Base-by-base conservation (phyloP, 768 basidiomycete species). In the Pleurotus pulmonarius region DNA sequence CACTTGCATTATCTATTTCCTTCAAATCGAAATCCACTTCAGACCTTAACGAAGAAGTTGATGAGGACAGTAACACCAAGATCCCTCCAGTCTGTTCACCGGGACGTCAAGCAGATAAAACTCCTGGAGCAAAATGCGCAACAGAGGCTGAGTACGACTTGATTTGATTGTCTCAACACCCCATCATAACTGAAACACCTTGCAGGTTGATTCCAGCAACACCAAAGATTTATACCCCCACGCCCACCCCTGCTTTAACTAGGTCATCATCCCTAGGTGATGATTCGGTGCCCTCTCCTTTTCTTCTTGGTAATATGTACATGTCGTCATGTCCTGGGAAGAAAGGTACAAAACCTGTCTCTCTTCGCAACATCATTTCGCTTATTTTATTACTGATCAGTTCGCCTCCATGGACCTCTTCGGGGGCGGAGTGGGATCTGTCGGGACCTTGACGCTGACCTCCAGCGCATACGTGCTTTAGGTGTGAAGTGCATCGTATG, bases 321-420 rank as follows among this genome's bases (percentile, higher is more conserved):
- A 70, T 98, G 29, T 93, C 90, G 5, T 94, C 91, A 5, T 98
- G 96, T 73, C 95, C 95, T 2, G 95, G 95, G 3, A 98, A 98
- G 71, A 94, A 97, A 79, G 87, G 88, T 87, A 26, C 8, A 69
- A 24, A 39, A 53, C 46, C 40, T 45, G 11, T 38, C 45, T n/a
- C 60, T 45, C 15, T 38, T 41, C 20, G 49, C 49, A 43, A 29
- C 9, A 34, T 18, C 41, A 44, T 22, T 44, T 11, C 37, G 46
- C 29, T 40, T 22, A 41, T 48, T 34, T 34, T 34, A 2, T 43
- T 49, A 20, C 43, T 56, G 37, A 39, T 26, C 49, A 90, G 88
- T 91, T 15, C 83, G 91, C 55, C 72, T 91, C 22, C 76, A 76
- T 49, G 91, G 91, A 3, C 87, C 90, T 26, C 80, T 87, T 8